A percentile compares a stretch with the other conserved stretches of the same genome.
Evolutionary conservation across 805 yeast genomes (phyloP).

Genomic region (Pichia nanzhaoensis): DNA sequence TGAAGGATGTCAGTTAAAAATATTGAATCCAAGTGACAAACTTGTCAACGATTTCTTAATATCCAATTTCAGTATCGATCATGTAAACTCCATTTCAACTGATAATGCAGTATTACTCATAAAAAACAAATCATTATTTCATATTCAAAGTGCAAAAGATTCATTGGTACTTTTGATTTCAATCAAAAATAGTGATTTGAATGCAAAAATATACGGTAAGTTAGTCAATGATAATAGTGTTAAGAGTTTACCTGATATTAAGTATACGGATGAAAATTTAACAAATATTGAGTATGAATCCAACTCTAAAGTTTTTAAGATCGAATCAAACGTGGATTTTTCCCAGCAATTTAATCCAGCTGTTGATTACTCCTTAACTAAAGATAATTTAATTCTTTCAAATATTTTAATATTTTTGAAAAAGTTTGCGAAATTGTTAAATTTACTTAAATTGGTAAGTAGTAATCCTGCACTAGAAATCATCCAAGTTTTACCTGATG

Average conservation of each 20-base stretch:
- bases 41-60: slow-evolving; percentile 18
- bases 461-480: slow-evolving; percentile 24
- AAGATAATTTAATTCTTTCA: slow-evolving; percentile 13
- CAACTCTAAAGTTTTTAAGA: slow-evolving; percentile 24
- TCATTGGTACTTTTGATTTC: slow-evolving; percentile 29
- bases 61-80: slow-evolving; percentile 25
- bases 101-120: slow-evolving; percentile 29
- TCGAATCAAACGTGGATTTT: slow-evolving; percentile 24
- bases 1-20: slow-evolving; percentile 34
- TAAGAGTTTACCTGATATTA: slow-evolving; percentile 22
- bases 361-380: not conserved
- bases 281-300: slow-evolving; percentile 22
- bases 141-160: slow-evolving; percentile 32
- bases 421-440: slow-evolving; percentile 24
- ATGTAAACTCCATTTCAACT: slow-evolving; percentile 3
- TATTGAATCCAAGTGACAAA: slow-evolving; percentile 21
- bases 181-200: slow-evolving; percentile 23
- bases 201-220: slow-evolving; percentile 32
- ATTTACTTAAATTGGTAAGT: slow-evolving; percentile 26
- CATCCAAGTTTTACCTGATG: slow-evolving; percentile 23
- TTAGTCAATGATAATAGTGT: slow-evolving; percentile 20
- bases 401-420: slow-evolving; percentile 24
- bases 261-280: slow-evolving; percentile 22
- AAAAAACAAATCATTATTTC: slow-evolving; percentile 31
- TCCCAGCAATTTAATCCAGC: slow-evolving; percentile 16